Base-by-base conservation (phyloP, 768 basidiomycete genomes). In the Serendipita sp. region DNA sequence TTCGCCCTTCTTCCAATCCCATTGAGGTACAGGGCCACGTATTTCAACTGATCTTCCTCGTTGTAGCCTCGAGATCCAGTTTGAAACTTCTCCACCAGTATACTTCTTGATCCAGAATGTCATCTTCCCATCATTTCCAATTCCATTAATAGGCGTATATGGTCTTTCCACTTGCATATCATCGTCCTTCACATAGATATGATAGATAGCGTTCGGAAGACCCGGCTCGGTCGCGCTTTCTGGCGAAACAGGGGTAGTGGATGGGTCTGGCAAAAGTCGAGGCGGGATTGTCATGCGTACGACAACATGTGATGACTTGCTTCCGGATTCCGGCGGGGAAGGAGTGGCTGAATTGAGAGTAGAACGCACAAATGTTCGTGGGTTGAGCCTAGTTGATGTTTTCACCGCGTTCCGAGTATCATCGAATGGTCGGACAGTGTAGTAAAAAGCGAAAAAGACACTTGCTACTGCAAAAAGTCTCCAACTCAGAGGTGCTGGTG, bases 131-230 rank as follows among this genome's bases (percentile, higher is more conserved):
- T 83, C 70, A 63, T 78, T 74, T 23, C 29, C 48, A 27, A 90
- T 75, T 23, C 89, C 85, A 66, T 83, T 77, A 55, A 92, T 74
- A 3, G 90, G 90, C 3, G 91, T 92, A 70, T 91, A 92, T 11
- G 88, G 84, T 63, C 90, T 74, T 69, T 92, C 90, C 36, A 91
- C 87, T 73, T 91, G 90, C 23, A 92, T 90, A 68, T 91, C 90
- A 67, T 86, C 85, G 70, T 92, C 88, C 71, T 91, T 92, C 71
- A 91, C 76, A 72, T 79, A 91, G 11, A 92, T 75, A 44, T 87
- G 87, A 81, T 83, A 91, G 65, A 90, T 82, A 33, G 79, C 81
- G 34, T 60, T 60, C 55, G 55, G 27, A 23, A 60, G 40, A 40
- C 40, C 40, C 5, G 6, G 6, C 13, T 40, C 40, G 13, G 40